Evolutionary conservation across 805 yeast genomes (phyloP).

Genomic region (Peterozyma xylosa): DNA sequence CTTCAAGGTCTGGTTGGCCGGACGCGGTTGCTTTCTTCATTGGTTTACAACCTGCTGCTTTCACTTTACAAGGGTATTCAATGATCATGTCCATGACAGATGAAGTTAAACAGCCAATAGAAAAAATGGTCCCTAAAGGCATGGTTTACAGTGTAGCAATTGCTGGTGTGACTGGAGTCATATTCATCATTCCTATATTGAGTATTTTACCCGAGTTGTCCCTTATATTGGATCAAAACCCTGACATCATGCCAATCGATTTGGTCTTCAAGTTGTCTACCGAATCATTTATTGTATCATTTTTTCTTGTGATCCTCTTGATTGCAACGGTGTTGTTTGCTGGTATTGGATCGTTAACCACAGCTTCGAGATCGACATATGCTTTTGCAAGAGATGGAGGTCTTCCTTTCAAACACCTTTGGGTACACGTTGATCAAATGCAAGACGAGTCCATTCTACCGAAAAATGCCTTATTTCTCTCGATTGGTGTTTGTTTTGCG

Average conservation of each 20-base stretch:
- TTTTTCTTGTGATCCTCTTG: conserved; percentile 57
- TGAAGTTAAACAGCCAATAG: conserved; percentile 65
- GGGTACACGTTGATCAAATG: conserved; percentile 58
- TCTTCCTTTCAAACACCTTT: conserved; percentile 53
- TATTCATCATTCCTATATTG: conserved; percentile 65
- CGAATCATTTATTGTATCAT: conserved; percentile 59
- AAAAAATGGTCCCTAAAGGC: conserved; percentile 67
- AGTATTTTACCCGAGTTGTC: conserved; percentile 64
- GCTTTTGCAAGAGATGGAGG: conserved; percentile 83
- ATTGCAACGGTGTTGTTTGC: conserved; percentile 69
- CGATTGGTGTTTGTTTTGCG: conserved; percentile 52
- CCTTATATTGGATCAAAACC: conserved; percentile 46
- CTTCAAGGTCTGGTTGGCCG: conserved; percentile 72
- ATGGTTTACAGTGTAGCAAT: conserved; percentile 57
- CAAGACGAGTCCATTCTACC: conserved; percentile 55
- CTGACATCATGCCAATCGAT: conserved; percentile 73
- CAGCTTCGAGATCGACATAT: conserved; percentile 76
- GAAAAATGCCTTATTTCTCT: conserved; percentile 56
- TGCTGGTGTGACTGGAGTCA: conserved; percentile 61
- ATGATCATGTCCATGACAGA: conserved; percentile 77
- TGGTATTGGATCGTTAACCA: conserved; percentile 71
- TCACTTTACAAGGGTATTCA: conserved; percentile 78
- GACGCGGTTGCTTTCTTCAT: conserved; percentile 62
- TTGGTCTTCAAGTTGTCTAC: conserved; percentile 67
- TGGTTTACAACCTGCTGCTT: conserved; percentile 72